These are phyloP conservation scores for Alisma plantagoaquatica DNA, from an alignment of 106 monocot genomes.

Conservation along the genomic window DNA sequence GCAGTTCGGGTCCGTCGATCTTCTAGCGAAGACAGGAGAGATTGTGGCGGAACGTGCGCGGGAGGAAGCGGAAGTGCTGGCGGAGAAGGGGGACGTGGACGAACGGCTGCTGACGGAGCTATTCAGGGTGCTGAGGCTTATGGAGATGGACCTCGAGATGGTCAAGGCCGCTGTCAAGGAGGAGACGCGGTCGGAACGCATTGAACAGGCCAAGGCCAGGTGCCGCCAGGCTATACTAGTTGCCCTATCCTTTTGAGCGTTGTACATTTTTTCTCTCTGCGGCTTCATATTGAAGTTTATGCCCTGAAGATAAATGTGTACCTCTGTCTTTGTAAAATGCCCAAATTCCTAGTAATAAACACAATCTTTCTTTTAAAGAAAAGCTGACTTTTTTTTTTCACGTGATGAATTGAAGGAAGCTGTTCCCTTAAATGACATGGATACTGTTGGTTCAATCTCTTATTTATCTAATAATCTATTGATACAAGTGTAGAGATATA, in stretches of 20 bases:
- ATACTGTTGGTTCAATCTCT: too few species aligned
- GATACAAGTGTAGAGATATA: too few species aligned
- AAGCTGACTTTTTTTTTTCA: too few species aligned
- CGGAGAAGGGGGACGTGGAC: conserved; percentile 47
- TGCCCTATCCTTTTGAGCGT: conserved; percentile 60
- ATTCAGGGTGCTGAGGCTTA: conserved; percentile 50
- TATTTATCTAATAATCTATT: too few species aligned
- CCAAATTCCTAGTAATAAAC: too few species aligned
- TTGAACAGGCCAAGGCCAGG: conserved; percentile 54
- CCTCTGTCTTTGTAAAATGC: too few species aligned
- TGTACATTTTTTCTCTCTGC: too few species aligned
- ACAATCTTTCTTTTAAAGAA: too few species aligned
- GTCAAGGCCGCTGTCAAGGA: conserved; percentile 71
- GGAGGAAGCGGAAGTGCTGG: conserved; percentile 68
- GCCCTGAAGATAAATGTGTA: too few species aligned
- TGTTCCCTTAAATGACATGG: too few species aligned
- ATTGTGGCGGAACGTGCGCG: conserved; percentile 66
- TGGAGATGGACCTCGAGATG: conserved; percentile 94
- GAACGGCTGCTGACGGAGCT: conserved; percentile 70
- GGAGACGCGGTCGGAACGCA: conserved; percentile 55
- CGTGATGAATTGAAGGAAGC: too few species aligned
- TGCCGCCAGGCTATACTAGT: conserved; percentile 77
- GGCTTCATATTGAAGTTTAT: too few species aligned
- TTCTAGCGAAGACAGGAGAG: conserved; percentile 51
- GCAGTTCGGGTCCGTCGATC: conserved; percentile 51